Evolutionary conservation across 306 rosid genomes (phyloP), one percentile per base, ranked within the genome.

Genomic region (Begonia masoniana): DNA sequence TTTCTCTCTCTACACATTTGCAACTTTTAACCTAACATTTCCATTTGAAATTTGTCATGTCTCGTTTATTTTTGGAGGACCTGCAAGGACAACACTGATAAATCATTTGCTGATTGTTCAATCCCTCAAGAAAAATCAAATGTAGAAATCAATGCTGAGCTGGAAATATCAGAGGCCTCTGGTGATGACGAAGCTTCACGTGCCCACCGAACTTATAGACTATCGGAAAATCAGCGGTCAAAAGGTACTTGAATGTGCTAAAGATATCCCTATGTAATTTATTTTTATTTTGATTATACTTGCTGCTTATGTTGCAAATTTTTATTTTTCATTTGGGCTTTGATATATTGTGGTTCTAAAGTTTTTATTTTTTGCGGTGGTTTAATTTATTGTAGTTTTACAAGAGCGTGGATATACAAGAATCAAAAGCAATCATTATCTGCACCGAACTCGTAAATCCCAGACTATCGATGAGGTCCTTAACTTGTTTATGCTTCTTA

Each of bases 81-180:
- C 35, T 92, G 99, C 68, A 72, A 73, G 78, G 93, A 83, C 71
- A 92, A 82, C 70, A 43, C 56, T 57, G 87, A 92, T 63, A 65
- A 56, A 68, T 79, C 64, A 63, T 82, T 83, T 72, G 77, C 93
- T 68, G 78, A 78, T 55, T 92, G 99, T 68, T 72, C 78, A 56
- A 81, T 74, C 50, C 85, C 85, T 51, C 99, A 92, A 81, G 99
- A 92, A 77, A 92, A 87, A 74, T 79, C 99, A 62, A 92, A 92
- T 77, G 84, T 83, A 39, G 99, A 87, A 64, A 92, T 92, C 64
- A 92, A 92, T 58, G 79, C 82, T 7, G 99, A 92, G 70, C 76
- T 92, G 75, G 99, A 86, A 54, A 58, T 92, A 72, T 87, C 99
- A 58, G 96, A 92, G 24, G 97, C 76, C 56, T 88, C 95, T 13